A percentile compares a stretch with the other conserved stretches of the same genome.
These are phyloP conservation scores for Glaciozyma antarctica DNA, from an alignment of 768 basidiomycete species.

Conservation along the genomic window DNA sequence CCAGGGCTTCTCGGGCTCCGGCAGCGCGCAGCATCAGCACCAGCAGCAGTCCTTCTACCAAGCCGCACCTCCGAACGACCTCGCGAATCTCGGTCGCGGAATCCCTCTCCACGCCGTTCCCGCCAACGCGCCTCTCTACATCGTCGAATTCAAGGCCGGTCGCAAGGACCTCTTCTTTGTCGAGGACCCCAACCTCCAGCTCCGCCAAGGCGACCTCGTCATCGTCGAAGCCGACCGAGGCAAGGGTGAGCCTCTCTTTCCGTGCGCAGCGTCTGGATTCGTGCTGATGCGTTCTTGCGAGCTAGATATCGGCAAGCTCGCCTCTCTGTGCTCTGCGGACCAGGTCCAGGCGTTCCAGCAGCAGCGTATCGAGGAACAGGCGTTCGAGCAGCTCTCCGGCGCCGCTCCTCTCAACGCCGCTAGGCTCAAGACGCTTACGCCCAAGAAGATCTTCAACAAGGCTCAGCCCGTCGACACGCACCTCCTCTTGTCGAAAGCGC, in stretches of 20 bases:
- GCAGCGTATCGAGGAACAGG: conserved; percentile 58
- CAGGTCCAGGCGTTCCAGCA: conserved; percentile 82
- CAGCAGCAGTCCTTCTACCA: conserved; percentile 9
- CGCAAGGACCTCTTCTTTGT: conserved; percentile 90
- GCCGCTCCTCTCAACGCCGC: conserved; percentile 24
- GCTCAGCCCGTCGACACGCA: conserved; percentile 72
- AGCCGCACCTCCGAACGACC: conserved; percentile 2
- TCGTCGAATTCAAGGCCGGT: conserved; percentile 95
- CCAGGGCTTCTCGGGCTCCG: conserved; percentile 1
- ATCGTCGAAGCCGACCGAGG: conserved; percentile 96
- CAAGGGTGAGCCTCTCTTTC: conserved; percentile 47
- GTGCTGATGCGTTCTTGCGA: not conserved
- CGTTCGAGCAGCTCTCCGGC: conserved; percentile 35
- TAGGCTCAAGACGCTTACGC: conserved; percentile 71
- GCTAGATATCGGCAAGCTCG: conserved; percentile 53
- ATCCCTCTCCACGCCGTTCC: conserved; percentile 77
- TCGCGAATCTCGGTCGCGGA: conserved; percentile 61
- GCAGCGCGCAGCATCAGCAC: not conserved
- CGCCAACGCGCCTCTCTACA: conserved; percentile 77
- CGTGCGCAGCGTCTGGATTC: not conserved
- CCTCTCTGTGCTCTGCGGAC: conserved; percentile 46
- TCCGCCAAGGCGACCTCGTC: conserved; percentile 80
- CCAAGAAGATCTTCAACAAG: conserved; percentile 91
- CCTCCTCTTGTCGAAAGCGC: conserved; percentile 69
- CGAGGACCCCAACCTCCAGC: conserved; percentile 55